A percentile compares a stretch with the other conserved stretches of the same genome.
phyloP scores from a whole-genome alignment of 805 yeast genomes.

The Kregervanrija fluxuum region DNA sequence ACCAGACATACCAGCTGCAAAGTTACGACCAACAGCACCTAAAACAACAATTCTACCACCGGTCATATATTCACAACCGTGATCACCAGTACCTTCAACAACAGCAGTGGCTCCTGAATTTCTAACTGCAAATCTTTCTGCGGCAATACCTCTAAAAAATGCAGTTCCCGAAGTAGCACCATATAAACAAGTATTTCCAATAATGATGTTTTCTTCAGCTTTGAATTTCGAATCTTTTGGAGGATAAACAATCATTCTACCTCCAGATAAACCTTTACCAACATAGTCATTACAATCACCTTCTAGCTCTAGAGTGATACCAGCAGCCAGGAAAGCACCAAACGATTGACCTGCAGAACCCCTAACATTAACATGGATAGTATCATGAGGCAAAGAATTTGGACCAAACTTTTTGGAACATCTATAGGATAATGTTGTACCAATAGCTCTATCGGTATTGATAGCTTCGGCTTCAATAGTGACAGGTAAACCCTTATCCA shows the following conservation, averaged over 20 bases:
- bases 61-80: conserved; percentile 99
- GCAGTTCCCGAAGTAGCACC: conserved; percentile 97
- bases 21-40: conserved; percentile 86
- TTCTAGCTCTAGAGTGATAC: conserved; percentile 88
- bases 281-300: conserved; percentile 98
- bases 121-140: conserved; percentile 97
- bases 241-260: conserved; percentile 87
- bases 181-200: conserved; percentile 95
- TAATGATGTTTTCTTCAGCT: conserved; percentile 92
- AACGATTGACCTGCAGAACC: conserved; percentile 99
- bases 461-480: conserved; percentile 88
- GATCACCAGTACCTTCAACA: conserved; percentile 96
- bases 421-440: conserved; percentile 90
- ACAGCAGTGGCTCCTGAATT: conserved; percentile 98
- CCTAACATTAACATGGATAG: conserved; percentile 82
- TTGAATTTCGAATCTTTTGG: conserved; percentile 77
- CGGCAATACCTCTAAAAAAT: conserved; percentile 93
- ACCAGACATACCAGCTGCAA: conserved; percentile 98
- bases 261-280: conserved; percentile 96
- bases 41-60: conserved; percentile 96
- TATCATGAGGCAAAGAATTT: conserved; percentile 88
- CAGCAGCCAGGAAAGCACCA: conserved; percentile 96
- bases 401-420: conserved; percentile 92
- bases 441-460: conserved; percentile 94
- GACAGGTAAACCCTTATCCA: conserved; percentile 93